Percentiles rank a stretch among this genome's conserved stretches.
Conservation (phyloP, 2,329 filamentous ascomycete species). For the Nemania abortiva region DNA sequence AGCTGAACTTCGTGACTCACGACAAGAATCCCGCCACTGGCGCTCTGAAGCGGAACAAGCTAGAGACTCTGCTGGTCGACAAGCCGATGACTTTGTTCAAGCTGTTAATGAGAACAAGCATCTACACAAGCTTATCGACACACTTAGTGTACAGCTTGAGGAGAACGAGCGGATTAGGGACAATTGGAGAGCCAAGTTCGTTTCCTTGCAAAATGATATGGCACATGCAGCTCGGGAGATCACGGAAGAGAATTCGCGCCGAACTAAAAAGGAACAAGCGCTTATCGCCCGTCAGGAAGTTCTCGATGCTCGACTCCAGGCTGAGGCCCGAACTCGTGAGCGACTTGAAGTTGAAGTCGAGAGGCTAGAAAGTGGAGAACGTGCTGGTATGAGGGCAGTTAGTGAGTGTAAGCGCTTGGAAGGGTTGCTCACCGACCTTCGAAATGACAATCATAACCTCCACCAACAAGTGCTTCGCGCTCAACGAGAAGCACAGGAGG, state of each 20-base stretch:
- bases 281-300: conserved; percentile 83
- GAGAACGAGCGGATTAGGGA: conserved; percentile 89
- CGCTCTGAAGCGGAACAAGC: conserved; percentile 71
- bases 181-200: conserved; percentile 84
- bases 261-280: conserved; percentile 82
- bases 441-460: conserved; percentile 77
- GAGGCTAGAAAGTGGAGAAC: conserved; percentile 72
- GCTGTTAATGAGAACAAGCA: conserved; percentile 74
- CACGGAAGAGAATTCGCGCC: conserved; percentile 82
- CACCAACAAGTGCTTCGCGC: conserved; percentile 76
- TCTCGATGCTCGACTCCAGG: conserved; percentile 80
- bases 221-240: conserved; percentile 81
- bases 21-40: conserved; percentile 71
- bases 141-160: conserved; percentile 81
- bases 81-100: conserved; percentile 62
- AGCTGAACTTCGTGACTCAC: conserved; percentile 65
- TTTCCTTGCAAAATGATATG: conserved; percentile 90
- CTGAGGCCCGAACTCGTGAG: conserved; percentile 77
- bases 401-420: conserved; percentile 73
- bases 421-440: conserved; percentile 65
- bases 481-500: conserved; percentile 86
- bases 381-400: conserved; percentile 73
- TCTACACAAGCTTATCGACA: conserved; percentile 78
- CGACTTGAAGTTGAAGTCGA: conserved; percentile 75
- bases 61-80: conserved; percentile 63